Percentiles rank a stretch among this genome's conserved stretches.
phyloP scores from a whole-genome alignment of 805 yeast species.

The Candida pseudofarinosa region DNA sequence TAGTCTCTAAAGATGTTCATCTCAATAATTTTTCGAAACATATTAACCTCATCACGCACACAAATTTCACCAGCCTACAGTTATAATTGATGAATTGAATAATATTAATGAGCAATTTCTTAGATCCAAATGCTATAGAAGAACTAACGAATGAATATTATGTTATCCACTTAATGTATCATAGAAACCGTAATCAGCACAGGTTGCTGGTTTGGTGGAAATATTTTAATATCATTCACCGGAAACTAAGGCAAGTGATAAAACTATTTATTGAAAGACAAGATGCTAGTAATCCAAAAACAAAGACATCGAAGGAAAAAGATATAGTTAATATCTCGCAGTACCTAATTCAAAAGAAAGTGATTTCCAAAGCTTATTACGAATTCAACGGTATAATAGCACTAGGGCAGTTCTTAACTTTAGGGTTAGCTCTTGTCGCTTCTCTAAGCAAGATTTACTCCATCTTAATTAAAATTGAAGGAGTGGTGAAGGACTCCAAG shows the following conservation, averaged over 20 bases:
- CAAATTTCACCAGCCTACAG: background rate
- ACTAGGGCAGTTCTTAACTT: conserved; percentile 67
- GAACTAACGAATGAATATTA: conserved; percentile 45
- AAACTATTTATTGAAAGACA: conserved; percentile 12
- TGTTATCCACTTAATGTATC: conserved; percentile 59
- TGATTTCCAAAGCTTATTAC: conserved; percentile 48
- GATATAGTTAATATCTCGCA: conserved; percentile 12
- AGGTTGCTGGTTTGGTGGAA: conserved; percentile 74
- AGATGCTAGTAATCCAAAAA: conserved; percentile 5
- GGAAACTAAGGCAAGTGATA: conserved; percentile 45
- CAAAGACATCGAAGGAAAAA: conserved; percentile 9
- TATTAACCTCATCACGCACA: background rate
- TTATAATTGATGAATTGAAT: background rate
- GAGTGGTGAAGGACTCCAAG: conserved; percentile 5
- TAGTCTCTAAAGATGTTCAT: background rate
- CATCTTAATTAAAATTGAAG: conserved; percentile 15
- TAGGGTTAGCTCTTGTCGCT: conserved; percentile 70
- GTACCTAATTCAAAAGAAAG: conserved; percentile 30
- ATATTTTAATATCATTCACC: conserved; percentile 57
- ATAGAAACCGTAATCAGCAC: conserved; percentile 76
- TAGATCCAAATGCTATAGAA: background rate
- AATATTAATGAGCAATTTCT: conserved; percentile 3
- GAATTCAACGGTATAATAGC: conserved; percentile 65
- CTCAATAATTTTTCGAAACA: background rate
- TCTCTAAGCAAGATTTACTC: conserved; percentile 42